Percentiles rank a stretch among this genome's conserved stretches.
These are phyloP conservation scores for Thoreauomyces humboldtii DNA, from an alignment of 192 early-diverging fungal species.

Conservation along the genomic window DNA sequence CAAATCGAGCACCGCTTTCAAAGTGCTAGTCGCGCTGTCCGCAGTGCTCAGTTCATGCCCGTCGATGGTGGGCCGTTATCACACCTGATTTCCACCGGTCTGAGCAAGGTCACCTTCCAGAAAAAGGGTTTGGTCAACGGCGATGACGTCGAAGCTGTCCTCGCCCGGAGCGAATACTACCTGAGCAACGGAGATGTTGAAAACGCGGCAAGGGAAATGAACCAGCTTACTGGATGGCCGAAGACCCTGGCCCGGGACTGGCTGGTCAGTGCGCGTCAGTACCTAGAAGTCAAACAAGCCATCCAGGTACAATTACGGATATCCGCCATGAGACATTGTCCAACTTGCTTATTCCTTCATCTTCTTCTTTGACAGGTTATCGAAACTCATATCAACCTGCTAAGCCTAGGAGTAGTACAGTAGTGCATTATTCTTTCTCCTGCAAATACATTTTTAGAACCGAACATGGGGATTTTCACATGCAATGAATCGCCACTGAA, in stretches of 20 bases:
- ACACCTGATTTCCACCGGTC: conserved; percentile 66
- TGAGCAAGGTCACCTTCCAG: conserved; percentile 77
- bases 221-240: conserved; percentile 91
- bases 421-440: too few species aligned
- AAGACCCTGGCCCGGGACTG: conserved; percentile 84
- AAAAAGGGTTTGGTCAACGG: conserved; percentile 85
- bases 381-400: too few species aligned
- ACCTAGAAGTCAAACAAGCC: conserved; percentile 88
- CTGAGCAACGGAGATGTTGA: conserved; percentile 79
- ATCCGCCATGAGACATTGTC: not conserved
- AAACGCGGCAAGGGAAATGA: conserved; percentile 82
- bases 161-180: conserved; percentile 75
- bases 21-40: conserved; percentile 60
- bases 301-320: conserved; percentile 57
- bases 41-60: conserved; percentile 79
- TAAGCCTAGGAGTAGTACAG: too few species aligned
- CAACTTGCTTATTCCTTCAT: too few species aligned
- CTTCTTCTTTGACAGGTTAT: too few species aligned
- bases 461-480: too few species aligned
- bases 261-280: conserved; percentile 73
- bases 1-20: conserved; percentile 71
- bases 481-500: too few species aligned
- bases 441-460: too few species aligned
- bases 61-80: conserved; percentile 83
- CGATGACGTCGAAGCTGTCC: conserved; percentile 78